Percentiles rank a stretch among this genome's conserved stretches.
Conservation (phyloP, 805 yeast genomes). For the Candida ulmi region DNA sequence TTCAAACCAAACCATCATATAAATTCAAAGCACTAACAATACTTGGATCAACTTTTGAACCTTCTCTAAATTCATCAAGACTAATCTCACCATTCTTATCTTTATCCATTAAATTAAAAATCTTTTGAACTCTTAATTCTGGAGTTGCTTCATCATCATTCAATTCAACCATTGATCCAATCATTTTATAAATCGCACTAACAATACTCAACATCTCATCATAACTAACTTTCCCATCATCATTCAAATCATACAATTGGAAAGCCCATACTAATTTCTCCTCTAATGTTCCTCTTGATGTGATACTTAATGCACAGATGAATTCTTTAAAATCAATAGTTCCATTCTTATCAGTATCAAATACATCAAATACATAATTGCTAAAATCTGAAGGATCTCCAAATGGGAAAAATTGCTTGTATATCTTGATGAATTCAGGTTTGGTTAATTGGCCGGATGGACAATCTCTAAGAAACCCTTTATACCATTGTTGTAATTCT, state of each 20-base stretch:
- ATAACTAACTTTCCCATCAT: conserved; percentile 69
- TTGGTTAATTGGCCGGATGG: conserved; percentile 84
- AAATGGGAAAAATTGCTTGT: conserved; percentile 96
- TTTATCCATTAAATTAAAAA: conserved; percentile 70
- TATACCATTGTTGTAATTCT: conserved; percentile 97
- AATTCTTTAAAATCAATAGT: conserved; percentile 89
- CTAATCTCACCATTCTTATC: conserved; percentile 63
- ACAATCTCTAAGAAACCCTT: conserved; percentile 91
- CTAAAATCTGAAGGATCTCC: conserved; percentile 95
- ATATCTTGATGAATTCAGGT: conserved; percentile 85
- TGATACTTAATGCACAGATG: conserved; percentile 78
- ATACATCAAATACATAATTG: conserved; percentile 79
- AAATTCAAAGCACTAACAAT: conserved; percentile 71
- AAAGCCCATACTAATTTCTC: conserved; percentile 91
- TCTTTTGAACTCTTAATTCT: conserved; percentile 76
- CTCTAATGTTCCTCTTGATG: conserved; percentile 78
- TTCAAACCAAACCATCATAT: conserved; percentile 71
- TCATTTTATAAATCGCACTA: conserved; percentile 86
- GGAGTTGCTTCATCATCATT: conserved; percentile 92
- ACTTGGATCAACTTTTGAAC: conserved; percentile 73
- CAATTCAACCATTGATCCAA: conserved; percentile 86
- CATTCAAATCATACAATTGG: conserved; percentile 77
- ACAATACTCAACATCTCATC: conserved; percentile 78
- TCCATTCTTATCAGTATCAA: conserved; percentile 78
- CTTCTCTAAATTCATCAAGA: conserved; percentile 79